Evolutionary conservation across 192 early-diverging fungal genomes (phyloP), one percentile per base, ranked within the genome.

Genomic region (Coemansia sp.): DNA sequence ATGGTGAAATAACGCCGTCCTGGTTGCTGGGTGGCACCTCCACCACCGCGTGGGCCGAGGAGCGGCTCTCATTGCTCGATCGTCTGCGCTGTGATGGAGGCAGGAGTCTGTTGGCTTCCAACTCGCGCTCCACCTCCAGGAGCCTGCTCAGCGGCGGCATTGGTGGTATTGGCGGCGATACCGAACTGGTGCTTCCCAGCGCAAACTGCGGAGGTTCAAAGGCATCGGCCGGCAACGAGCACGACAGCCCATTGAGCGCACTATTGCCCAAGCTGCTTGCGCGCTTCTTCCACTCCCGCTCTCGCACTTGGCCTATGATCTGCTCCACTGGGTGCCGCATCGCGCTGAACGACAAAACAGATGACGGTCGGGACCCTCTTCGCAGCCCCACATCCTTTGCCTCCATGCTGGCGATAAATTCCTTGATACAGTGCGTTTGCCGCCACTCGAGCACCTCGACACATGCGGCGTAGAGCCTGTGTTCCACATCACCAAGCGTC

Each of bases 401-500:
- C 10, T 55, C 61, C 34, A 44, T 38, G 5, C 8, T 60, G 16
- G 33, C 14, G 4, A 81, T 60, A 70, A 81, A 73, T 16, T 66
- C 74, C 0, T 12, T 44, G 10, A 81, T 49, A 30, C 64, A 72
- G 6, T 30, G 60, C 5, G 73, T 73, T n/a, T 73, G 67, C 24
- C 78, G 66, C 78, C 78, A 81, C 64, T 81, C 78, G 14, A 73
- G 59, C 48, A 81, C 68, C 60, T 81, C 78, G 56, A 76, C 52
- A n/a, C 78, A 81, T 6, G 46, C 67, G 4, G 35, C 62, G 14
- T 67, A 63, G 12, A 81, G 71, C 38, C 52, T 60, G 20, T 52
- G 43, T 64, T 67, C 78, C 15, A 68, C 35, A 26, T 72, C 44
- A 18, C 60, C 52, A 7, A 71, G 33, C 21, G 24, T 15, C 24